phyloP scores from a whole-genome alignment of 2,329 filamentous ascomycete genomes.

The Chrysoporthe austroafricana region DNA sequence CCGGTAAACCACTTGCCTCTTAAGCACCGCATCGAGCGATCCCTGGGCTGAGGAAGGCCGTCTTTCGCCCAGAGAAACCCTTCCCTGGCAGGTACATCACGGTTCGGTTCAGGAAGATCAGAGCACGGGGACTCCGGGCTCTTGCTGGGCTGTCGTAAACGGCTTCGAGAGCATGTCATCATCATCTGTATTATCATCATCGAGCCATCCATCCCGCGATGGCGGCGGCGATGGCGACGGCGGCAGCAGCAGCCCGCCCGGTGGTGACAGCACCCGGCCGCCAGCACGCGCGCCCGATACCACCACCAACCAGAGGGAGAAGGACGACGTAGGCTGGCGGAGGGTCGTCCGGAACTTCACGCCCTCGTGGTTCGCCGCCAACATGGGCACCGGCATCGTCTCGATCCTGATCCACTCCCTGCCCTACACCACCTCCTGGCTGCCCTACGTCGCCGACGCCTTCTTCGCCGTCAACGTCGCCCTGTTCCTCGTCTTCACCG shows the following conservation, averaged over 20 bases:
- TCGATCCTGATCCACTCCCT: constrained; percentile 61
- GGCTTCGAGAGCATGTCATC: not conserved
- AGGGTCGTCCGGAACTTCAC: constrained; percentile 48
- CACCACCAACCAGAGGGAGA: constrained; percentile 1
- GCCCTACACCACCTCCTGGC: constrained; percentile 57
- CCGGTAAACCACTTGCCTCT: not conserved
- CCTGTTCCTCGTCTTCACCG: constrained; percentile 55
- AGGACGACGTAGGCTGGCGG: constrained; percentile 37
- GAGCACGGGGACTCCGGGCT: too few species aligned
- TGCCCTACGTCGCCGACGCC: constrained; percentile 57
- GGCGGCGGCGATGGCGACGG: not conserved
- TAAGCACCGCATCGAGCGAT: not conserved
- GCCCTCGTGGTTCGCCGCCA: constrained; percentile 55
- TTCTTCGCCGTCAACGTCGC: constrained; percentile 61
- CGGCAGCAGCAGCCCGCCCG: not conserved
- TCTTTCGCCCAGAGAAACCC: too few species aligned
- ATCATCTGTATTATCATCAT: too few species aligned
- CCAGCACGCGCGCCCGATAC: too few species aligned
- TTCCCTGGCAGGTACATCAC: too few species aligned
- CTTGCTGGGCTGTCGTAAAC: too few species aligned
- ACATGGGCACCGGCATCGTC: constrained; percentile 69
- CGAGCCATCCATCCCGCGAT: not conserved
- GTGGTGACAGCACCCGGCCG: not conserved
- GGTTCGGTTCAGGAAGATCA: too few species aligned
- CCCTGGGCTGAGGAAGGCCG: too few species aligned